Evolutionary conservation across 768 basidiomycete species (phyloP), one percentile per base, ranked within the genome.

Genomic region (Coprinopsis cinerea): DNA sequence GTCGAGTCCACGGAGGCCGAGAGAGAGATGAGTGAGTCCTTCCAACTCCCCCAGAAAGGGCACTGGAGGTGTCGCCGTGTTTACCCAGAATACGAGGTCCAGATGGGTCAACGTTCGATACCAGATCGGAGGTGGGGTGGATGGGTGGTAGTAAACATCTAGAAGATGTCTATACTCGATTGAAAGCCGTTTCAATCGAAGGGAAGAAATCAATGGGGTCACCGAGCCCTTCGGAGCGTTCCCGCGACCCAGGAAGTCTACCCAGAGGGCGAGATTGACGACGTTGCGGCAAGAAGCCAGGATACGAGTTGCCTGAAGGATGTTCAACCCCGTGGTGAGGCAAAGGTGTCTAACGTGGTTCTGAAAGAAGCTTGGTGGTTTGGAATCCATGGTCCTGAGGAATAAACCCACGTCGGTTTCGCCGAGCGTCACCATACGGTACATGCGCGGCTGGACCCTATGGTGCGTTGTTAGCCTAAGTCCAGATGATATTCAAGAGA

Each of bases 381-480:
- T 62, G 30, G 58, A 58, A 27, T 58, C 56, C 44, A 72, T 52
- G 3, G 68, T 68, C 20, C 64, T 64, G 36, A 74, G 46, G 58
- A 73, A 72, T 45, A 69, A 51, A 13, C 53, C 55, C 2, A 63
- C 62, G 44, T 70, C 68, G 32, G 37, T 43, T 28, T 56, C 56
- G 24, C 65, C 65, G 17, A 73, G 58, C 3, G 68, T 60, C 7
- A 73, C 66, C 55, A 68, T 66, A 30, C 64, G 57, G 57, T 73
- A 75, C 26, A 73, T 64, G 14, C 58, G 48, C 36, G 72, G 72
- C 40, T 65, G 64, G 27, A 72, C 59, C 71, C 73, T 75, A 52
- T 27, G 36, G 10, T 18, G 45, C 23, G 34, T 44, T 26, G 23
- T 41, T 25, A 35, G 34, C 45, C 41, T 20, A 40, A 37, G 44